Conservation (phyloP, 176 grass and related monocot species). For the Triticum timopheevii region DNA sequence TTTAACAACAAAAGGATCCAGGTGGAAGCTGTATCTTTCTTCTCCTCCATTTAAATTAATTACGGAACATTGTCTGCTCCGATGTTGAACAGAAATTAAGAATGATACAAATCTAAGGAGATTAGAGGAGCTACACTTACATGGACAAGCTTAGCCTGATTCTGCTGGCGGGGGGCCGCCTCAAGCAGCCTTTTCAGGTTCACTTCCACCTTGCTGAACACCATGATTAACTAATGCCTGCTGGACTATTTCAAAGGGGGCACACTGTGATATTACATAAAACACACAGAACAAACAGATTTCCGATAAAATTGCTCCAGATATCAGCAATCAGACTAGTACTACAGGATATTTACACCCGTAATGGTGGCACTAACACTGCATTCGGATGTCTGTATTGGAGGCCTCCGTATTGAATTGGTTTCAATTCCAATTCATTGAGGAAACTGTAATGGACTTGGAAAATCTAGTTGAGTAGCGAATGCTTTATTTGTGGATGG, state of each 20-base stretch:
- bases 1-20: neutral
- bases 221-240: constrained; percentile 43
- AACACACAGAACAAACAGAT: neutral
- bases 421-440: no score
- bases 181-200: constrained; percentile 86
- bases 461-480: no score
- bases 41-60: neutral
- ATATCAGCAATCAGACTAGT: no score
- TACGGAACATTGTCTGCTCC: neutral
- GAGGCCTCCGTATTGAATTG: no score
- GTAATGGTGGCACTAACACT: no score
- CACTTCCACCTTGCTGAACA: constrained; percentile 81
- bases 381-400: no score
- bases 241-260: neutral
- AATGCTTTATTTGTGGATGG: no score
- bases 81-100: neutral
- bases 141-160: constrained; percentile 87
- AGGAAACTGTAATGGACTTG: no score
- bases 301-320: no score
- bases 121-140: constrained; percentile 18
- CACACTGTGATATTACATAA: neutral
- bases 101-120: neutral
- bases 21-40: neutral
- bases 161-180: constrained; percentile 73
- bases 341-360: no score